Evolutionary conservation across 176 grass and related monocot species (phyloP).

Genomic region (sorghum (Sorghum bicolor)): DNA sequence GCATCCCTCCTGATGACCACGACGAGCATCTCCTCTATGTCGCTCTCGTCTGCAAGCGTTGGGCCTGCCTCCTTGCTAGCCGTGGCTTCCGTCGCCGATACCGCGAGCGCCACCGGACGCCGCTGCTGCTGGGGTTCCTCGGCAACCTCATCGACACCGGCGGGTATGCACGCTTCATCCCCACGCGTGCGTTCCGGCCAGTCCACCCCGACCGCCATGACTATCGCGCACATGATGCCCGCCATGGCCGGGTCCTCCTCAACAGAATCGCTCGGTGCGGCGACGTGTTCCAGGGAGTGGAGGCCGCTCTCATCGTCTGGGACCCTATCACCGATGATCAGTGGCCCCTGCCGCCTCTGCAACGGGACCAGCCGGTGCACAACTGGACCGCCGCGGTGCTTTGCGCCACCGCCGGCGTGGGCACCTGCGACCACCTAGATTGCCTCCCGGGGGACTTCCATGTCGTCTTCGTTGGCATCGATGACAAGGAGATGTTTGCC

Average conservation of each 20-base stretch:
- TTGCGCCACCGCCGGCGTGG: background rate
- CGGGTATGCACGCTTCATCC: background rate
- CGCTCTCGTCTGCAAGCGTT: background rate
- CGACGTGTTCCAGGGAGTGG: background rate
- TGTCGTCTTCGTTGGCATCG: background rate
- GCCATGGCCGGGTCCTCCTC: slow-evolving; percentile 18
- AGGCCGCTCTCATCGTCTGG: background rate
- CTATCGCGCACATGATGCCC: background rate
- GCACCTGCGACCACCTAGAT: background rate
- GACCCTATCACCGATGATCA: background rate
- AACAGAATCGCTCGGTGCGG: background rate
- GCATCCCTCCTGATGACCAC: background rate
- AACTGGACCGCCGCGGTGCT: background rate
- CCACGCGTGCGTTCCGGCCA: background rate
- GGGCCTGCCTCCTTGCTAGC: background rate
- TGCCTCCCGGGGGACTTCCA: background rate
- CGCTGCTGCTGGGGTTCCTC: background rate
- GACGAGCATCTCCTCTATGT: background rate
- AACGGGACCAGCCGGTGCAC: fast-evolving
- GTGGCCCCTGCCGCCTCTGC: background rate
- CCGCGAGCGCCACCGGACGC: background rate
- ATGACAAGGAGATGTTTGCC: background rate
- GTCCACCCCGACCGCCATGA: background rate
- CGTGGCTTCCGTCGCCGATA: background rate
- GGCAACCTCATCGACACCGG: background rate